A percentile compares a stretch with the other conserved stretches of the same genome.
Conservation (phyloP, 208 protist genomes). For the Naegleria gruberi region DNA sequence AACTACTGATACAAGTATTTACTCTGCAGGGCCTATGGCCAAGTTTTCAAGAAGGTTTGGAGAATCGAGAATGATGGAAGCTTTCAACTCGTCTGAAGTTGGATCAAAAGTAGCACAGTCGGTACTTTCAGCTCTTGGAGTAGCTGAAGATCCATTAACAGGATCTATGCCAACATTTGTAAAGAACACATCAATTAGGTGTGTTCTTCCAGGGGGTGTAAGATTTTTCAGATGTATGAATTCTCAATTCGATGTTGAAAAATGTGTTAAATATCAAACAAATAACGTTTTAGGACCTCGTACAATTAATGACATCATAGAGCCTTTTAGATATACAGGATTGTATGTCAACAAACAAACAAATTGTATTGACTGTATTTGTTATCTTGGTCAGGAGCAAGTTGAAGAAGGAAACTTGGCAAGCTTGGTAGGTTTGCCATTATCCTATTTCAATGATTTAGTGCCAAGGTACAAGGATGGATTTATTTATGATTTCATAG, state of each 20-base stretch:
- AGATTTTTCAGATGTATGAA: neutral
- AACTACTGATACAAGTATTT: conserved; percentile 66
- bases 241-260: neutral
- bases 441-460: neutral
- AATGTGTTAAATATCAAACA: neutral
- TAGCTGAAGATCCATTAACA: conserved; percentile 13
- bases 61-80: conserved; percentile 61
- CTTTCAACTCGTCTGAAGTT: conserved; percentile 68
- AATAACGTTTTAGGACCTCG: neutral
- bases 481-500: neutral
- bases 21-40: conserved; percentile 67
- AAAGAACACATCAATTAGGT: neutral
- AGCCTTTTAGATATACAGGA: neutral
- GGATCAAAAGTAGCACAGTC: conserved; percentile 58
- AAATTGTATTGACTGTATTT: neutral
- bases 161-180: neutral
- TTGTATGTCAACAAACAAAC: neutral
- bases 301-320: neutral
- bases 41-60: conserved; percentile 82
- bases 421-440: neutral
- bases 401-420: neutral
- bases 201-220: neutral
- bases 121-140: conserved; percentile 61
- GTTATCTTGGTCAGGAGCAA: neutral
- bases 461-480: neutral